Percentiles rank a stretch among this genome's conserved stretches.
Evolutionary conservation across 148 eudicot species (phyloP).

Genomic region (Fallopia convolvulus): DNA sequence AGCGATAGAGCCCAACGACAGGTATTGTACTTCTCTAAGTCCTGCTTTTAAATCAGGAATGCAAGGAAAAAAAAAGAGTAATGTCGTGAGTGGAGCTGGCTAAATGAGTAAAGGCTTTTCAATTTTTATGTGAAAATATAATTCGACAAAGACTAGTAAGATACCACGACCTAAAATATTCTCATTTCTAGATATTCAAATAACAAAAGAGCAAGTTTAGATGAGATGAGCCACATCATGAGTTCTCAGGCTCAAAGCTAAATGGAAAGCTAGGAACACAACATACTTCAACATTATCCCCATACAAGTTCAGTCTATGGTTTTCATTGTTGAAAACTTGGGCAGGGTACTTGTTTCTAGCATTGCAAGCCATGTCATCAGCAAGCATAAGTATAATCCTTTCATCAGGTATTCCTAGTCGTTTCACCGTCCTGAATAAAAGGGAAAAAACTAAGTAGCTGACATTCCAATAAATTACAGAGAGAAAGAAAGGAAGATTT

Average conservation of each 20-base stretch:
- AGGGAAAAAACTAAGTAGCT: background rate
- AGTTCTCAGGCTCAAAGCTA: background rate
- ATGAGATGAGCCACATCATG: background rate
- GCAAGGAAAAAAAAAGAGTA: background rate
- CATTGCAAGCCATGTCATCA: constrained; percentile 99
- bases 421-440: constrained; percentile 71
- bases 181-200: background rate
- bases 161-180: background rate
- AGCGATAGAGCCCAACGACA: background rate
- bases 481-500: background rate
- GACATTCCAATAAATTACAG: background rate
- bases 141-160: background rate
- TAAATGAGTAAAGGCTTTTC: background rate
- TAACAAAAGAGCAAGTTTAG: background rate
- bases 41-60: background rate
- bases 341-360: constrained; percentile 94
- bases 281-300: constrained; percentile 90
- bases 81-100: background rate
- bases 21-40: background rate
- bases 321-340: constrained; percentile 99
- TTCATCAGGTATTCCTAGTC: constrained; percentile 96
- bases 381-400: constrained; percentile 96
- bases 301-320: constrained; percentile 88
- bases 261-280: constrained; percentile 8
- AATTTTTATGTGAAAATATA: background rate